Conservation (phyloP, 768 basidiomycete genomes). For the Lepiota venenata region DNA sequence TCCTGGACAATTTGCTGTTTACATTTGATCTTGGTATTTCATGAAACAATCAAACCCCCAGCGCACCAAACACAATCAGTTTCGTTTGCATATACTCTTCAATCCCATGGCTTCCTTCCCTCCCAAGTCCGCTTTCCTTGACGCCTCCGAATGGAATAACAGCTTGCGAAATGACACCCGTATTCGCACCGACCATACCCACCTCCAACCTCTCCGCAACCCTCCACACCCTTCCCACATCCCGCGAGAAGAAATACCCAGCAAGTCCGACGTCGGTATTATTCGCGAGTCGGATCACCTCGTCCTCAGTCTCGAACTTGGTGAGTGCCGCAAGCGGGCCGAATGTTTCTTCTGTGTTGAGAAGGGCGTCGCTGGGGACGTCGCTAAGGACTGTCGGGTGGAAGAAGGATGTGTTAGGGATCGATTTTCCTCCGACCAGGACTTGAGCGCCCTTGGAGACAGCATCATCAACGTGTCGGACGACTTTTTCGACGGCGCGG, state of each 20-base stretch:
- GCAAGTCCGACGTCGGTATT: conserved; percentile 81
- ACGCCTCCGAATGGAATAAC: conserved; percentile 87
- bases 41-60: conserved; percentile 28
- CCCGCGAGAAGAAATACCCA: conserved; percentile 88
- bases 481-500: conserved; percentile 83
- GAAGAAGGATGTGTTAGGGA: conserved; percentile 67
- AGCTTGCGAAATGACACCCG: conserved; percentile 74
- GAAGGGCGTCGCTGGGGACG: conserved; percentile 62
- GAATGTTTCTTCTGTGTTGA: conserved; percentile 90
- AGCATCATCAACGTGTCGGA: conserved; percentile 85
- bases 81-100: conserved; percentile 86
- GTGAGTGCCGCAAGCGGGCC: conserved; percentile 86
- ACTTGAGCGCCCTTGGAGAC: conserved; percentile 81
- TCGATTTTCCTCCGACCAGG: conserved; percentile 80
- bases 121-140: conserved; percentile 82
- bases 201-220: conserved; percentile 94
- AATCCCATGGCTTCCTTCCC: conserved; percentile 89
- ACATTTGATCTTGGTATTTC: too few relatives aligned
- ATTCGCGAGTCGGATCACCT: conserved; percentile 87
- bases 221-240: conserved; percentile 88
- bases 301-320: conserved; percentile 92
- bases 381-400: conserved; percentile 87
- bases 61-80: conserved; percentile 76
- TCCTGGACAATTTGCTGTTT: neutral
- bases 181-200: conserved; percentile 87